phyloP scores from a whole-genome alignment of 352 stramenopile species.

The Globisporangium apiculatum region DNA sequence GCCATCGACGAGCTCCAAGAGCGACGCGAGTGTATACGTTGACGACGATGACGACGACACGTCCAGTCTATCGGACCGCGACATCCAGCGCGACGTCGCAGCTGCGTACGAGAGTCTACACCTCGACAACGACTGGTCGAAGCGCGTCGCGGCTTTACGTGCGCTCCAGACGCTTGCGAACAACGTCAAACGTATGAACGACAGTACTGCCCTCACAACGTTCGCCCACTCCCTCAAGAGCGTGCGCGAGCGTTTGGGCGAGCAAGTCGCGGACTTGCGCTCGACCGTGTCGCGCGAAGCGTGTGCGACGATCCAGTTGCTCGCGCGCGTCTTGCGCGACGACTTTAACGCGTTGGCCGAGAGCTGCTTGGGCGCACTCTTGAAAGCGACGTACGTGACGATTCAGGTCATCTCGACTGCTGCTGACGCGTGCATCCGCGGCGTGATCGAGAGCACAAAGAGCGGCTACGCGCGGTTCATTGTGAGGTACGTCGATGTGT shows the following conservation, averaged over 20 bases:
- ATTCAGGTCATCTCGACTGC: constrained; percentile 80
- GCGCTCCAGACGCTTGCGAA: constrained; percentile 45
- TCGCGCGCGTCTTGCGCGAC: constrained; percentile 53
- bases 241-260: constrained; percentile 55
- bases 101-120: constrained; percentile 51
- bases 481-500: constrained; percentile 40
- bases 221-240: constrained; percentile 40
- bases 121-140: constrained; percentile 69
- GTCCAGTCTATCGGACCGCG: constrained; percentile 36
- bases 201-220: constrained; percentile 13
- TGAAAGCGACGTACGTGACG: constrained; percentile 85
- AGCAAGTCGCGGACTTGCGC: constrained; percentile 72
- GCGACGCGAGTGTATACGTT: constrained; percentile 17
- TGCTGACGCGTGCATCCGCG: constrained; percentile 62
- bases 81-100: constrained; percentile 52
- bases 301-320: constrained; percentile 56
- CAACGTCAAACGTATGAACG: constrained; percentile 31
- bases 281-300: constrained; percentile 73
- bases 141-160: constrained; percentile 65
- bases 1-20: constrained; percentile 34
- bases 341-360: constrained; percentile 79
- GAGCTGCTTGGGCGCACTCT: constrained; percentile 50
- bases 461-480: constrained; percentile 68
- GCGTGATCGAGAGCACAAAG: constrained; percentile 68
- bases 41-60: constrained; percentile 6